Base-by-base conservation (phyloP, 345 rosid species). In the Eucalyptus curtisii region DNA sequence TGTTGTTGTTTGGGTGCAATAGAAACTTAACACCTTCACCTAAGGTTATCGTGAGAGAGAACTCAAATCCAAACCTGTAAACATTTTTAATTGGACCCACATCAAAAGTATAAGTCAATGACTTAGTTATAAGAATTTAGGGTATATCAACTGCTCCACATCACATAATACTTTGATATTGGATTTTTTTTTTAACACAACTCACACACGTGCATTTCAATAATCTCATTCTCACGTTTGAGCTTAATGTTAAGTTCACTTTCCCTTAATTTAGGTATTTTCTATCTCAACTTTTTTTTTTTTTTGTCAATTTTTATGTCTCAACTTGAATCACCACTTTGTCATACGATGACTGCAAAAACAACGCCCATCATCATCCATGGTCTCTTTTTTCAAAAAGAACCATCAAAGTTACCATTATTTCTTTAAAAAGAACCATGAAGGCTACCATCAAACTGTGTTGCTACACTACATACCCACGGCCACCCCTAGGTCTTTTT, bases 141-240 rank as follows among this genome's bases (percentile, higher is more conserved):
- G 4, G 13, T 37, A 3, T 40, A 10, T 19, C 5, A 6, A 37
- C 0, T 20, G 47, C 25, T 37, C 3, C 24, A 6, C 30, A 40
- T 6, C 15, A 10, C 14, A 20, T 15, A 1, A 40, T 11, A 44
- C 3, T 11, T 0, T 14, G 3, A 4, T n/a, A 22, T 10, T 20
- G 15, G 13, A 10, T 10, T 33, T 17, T 64, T 64, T 37, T 19
- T 53, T 19, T 71, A 27, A 61, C 33, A 68, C 7, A n/a, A n/a
- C 10, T n/a, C 10, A 16, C 14, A 30, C 13, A 33, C 1, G 2
- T 27, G 66, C 22, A 16, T 31, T 44, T 31, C 22, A 20, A 19
- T 37, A 37, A 20, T 19, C 27, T 37, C 47, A 10, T 6, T 13
- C 7, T 10, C 8, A 5, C 5, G 13, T 37, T 76, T 10, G 82